These are phyloP conservation scores for Sesbania bispinosa DNA, from an alignment of 306 rosid species.

Conservation along the genomic window DNA sequence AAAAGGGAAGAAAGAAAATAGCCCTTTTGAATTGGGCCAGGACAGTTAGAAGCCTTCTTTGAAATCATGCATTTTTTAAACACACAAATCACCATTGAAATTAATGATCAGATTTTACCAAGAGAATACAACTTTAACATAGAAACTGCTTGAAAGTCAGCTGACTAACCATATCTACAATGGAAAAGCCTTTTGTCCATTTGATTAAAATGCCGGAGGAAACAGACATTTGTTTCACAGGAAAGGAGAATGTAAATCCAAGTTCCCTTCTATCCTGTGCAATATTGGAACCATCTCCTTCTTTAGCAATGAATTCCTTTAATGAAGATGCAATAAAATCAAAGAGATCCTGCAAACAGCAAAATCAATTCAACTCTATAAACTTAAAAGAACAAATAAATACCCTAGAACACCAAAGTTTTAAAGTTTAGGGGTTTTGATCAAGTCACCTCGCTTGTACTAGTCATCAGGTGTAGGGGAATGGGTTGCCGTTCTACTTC, in stretches of 20 bases:
- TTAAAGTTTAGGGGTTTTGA: background rate
- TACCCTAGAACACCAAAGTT: background rate
- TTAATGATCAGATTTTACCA: too few species aligned
- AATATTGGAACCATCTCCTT: slow-evolving; percentile 47
- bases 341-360: slow-evolving; percentile 68
- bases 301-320: slow-evolving; percentile 62
- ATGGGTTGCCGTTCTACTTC: slow-evolving; percentile 69
- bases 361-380: slow-evolving; percentile 7
- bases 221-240: slow-evolving; percentile 71
- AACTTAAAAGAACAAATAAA: background rate
- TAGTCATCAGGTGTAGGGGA: slow-evolving; percentile 66
- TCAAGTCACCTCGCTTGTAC: slow-evolving; percentile 69
- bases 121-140: too few species aligned
- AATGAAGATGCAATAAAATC: slow-evolving; percentile 77
- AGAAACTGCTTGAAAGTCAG: slow-evolving; percentile 22
- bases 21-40: too few species aligned
- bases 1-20: background rate
- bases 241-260: slow-evolving; percentile 95
- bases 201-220: slow-evolving; percentile 80
- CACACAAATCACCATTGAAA: too few species aligned
- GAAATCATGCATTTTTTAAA: too few species aligned
- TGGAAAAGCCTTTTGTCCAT: slow-evolving; percentile 86
- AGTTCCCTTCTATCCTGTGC: slow-evolving; percentile 56
- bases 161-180: slow-evolving; percentile 71
- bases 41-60: background rate